A percentile compares a stretch with the other conserved stretches of the same genome.
Evolutionary conservation across 805 yeast species (phyloP).

Genomic region (Yarrowia divulgata): DNA sequence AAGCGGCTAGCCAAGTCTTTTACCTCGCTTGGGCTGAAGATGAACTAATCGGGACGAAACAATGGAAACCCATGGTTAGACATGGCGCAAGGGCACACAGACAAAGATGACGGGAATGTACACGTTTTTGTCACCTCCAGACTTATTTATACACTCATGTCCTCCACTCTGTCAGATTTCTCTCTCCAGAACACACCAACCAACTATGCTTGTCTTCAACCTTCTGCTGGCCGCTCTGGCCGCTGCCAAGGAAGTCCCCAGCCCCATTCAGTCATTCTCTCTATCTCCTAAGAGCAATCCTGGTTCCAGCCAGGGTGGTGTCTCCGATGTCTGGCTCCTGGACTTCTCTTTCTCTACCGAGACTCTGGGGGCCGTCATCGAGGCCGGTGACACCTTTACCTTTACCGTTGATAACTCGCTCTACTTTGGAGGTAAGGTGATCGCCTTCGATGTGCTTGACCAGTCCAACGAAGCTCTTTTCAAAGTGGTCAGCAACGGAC

Average conservation of each 20-base stretch:
- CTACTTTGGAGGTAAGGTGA: slow-evolving; percentile 1
- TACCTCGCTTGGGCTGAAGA: not conserved
- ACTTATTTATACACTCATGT: not conserved
- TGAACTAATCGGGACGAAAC: not conserved
- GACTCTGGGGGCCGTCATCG: not conserved
- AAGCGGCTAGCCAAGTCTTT: not conserved
- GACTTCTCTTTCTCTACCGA: not conserved
- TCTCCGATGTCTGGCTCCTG: not conserved
- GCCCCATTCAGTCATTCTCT: slow-evolving; percentile 13
- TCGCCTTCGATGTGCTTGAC: not conserved
- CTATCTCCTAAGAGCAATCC: not conserved
- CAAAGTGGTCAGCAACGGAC: not conserved
- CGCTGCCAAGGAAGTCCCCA: slow-evolving; percentile 6
- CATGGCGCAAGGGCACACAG: not conserved
- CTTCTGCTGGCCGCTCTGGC: slow-evolving; percentile 16
- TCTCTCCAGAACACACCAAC: not conserved
- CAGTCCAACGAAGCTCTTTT: not conserved
- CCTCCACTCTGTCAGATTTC: not conserved
- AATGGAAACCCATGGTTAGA: not conserved
- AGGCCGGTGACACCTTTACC: slow-evolving; percentile 9
- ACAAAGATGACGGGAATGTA: not conserved
- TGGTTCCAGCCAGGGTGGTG: not conserved
- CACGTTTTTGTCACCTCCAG: not conserved
- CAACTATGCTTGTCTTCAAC: slow-evolving; percentile 9
- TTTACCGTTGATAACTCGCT: not conserved